Percentiles rank a stretch among this genome's conserved stretches.
phyloP scores from a whole-genome alignment of 352 stramenopile genomes.

The Phytopythium sindhum region DNA sequence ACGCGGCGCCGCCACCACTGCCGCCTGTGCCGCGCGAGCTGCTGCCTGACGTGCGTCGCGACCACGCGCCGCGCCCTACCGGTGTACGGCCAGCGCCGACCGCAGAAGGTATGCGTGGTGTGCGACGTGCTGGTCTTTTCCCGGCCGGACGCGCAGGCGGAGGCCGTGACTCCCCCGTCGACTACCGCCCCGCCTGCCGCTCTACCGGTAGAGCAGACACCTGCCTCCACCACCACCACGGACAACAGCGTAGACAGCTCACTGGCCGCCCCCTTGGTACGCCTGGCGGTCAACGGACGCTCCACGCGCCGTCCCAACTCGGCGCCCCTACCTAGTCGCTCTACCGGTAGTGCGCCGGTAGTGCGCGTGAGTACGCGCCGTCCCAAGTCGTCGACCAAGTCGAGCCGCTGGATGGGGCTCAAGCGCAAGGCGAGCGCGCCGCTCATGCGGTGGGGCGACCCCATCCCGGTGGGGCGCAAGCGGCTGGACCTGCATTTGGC shows the following conservation, averaged over 20 bases:
- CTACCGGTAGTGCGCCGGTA: conserved; percentile 6
- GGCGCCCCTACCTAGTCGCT: conserved; percentile 19
- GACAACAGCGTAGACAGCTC: neutral
- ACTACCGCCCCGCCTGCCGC: neutral
- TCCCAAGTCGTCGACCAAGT: conserved; percentile 27
- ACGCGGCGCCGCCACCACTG: conserved; percentile 55
- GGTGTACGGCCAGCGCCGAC: conserved; percentile 28
- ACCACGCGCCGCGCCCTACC: conserved; percentile 29
- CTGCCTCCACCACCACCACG: neutral
- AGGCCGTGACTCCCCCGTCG: neutral
- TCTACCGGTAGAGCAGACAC: neutral
- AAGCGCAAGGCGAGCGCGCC: conserved; percentile 49
- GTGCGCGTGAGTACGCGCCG: conserved; percentile 12
- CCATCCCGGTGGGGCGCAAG: conserved; percentile 19
- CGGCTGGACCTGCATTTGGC: conserved; percentile 33
- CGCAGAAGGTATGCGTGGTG: conserved; percentile 57
- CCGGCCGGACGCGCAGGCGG: neutral
- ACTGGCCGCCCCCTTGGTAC: conserved; percentile 13
- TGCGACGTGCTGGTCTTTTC: conserved; percentile 43
- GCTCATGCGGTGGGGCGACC: conserved; percentile 41
- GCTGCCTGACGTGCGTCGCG: conserved; percentile 51
- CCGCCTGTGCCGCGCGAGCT: conserved; percentile 60
- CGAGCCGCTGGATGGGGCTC: conserved; percentile 41
- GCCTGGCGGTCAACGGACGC: conserved; percentile 3
- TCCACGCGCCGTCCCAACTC: conserved; percentile 23